phyloP scores from a whole-genome alignment of 2,329 filamentous ascomycete genomes.

The Davidsoniella neocaledoniae region DNA sequence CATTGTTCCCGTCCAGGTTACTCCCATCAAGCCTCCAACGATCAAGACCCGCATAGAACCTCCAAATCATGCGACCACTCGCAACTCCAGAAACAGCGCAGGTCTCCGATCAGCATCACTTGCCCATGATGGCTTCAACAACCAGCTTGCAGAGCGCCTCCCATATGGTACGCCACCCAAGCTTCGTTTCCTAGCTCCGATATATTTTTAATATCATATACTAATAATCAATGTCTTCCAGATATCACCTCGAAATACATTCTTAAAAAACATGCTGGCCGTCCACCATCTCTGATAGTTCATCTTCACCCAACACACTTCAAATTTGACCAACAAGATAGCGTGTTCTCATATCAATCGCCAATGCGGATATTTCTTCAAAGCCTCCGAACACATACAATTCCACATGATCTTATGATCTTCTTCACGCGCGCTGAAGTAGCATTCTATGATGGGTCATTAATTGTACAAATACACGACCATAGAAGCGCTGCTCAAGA shows the following conservation, averaged over 20 bases:
- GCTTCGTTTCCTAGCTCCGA: too few relatives aligned
- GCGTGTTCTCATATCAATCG: conserved; percentile 80
- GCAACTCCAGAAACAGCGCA: conserved; percentile 34
- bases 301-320: conserved; percentile 79
- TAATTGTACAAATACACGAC: conserved; percentile 89
- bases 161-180: conserved; percentile 30
- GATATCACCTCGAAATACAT: conserved; percentile 64
- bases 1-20: conserved; percentile 2
- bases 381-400: conserved; percentile 56
- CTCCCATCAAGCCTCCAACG: conserved; percentile 9
- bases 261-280: conserved; percentile 61
- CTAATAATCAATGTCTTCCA: conserved; percentile 20
- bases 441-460: conserved; percentile 79
- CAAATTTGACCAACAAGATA: conserved; percentile 83
- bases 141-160: conserved; percentile 26
- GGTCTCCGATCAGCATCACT: conserved; percentile 33
- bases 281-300: conserved; percentile 66
- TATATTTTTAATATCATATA: conserved; percentile 13
- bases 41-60: conserved; percentile 24
- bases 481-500: conserved; percentile 51
- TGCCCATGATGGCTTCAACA: conserved; percentile 24
- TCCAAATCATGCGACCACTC: conserved; percentile 24
- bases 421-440: conserved; percentile 57
- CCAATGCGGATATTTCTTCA: conserved; percentile 73
- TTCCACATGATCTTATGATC: conserved; percentile 78